Base-by-base conservation (phyloP, 768 basidiomycete genomes). In the Steccherinum ochraceum region DNA sequence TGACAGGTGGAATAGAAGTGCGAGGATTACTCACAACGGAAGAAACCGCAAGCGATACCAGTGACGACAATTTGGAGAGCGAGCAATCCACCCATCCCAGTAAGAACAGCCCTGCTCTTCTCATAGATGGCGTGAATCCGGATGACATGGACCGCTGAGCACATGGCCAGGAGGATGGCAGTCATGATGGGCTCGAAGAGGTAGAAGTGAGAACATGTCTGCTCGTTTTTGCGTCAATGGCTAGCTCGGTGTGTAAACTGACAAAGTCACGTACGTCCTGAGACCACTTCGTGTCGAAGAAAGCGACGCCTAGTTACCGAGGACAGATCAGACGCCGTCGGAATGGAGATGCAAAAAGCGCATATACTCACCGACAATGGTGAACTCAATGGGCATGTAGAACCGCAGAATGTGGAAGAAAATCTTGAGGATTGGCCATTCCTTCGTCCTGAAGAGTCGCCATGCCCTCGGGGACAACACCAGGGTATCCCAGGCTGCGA, bases 171-270 rank as follows among this genome's bases (percentile, higher is more conserved):
- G 40, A 93, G 76, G 60, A 91, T 69, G 2, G 88, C 89, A 13
- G 89, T 91, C 63, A 81, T 81, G 60, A 93, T 90, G 54, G 89
- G 89, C 59, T 93, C 89, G 56, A 91, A 92, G 21, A 91, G 81
- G 69, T 77, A 92, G 69, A 91, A 89, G 12, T 76, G 73, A 44
- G 72, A 64, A 64, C 89, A 93, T 23, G 71, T 65, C 80, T 86
- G 56, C 16, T 7, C 26, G 25, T 46, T 21, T 45, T 19, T 40
- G 21, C 21, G 21, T 43, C 27, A 16, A 26, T 12, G 21, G 40
- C 48, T 39, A 52, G 51, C 16, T 18, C 5, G 41, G 40, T 21
- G 42, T 7, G 30, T 35, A 16, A 12, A 45, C 30, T 30, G 25
- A 24, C 27, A 19, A 24, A 45, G 13, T n/a, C 67, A n/a, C 74